These are phyloP conservation scores for Clonostachys rosea DNA, from an alignment of 2,329 filamentous ascomycete genomes.

Conservation along the genomic window DNA sequence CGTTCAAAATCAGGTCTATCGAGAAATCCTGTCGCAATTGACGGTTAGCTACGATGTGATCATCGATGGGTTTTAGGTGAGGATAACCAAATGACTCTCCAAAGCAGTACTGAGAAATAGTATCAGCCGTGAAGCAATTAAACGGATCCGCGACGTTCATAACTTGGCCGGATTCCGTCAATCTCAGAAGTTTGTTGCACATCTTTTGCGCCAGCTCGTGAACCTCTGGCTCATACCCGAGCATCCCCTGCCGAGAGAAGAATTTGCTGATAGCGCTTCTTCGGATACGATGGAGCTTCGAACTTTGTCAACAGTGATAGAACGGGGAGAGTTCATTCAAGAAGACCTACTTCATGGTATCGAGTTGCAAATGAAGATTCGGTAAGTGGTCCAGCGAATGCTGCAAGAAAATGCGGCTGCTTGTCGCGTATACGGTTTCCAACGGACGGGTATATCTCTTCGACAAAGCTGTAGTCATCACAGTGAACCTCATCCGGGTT, in stretches of 20 bases:
- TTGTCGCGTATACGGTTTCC: conserved; percentile 15
- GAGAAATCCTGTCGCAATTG: neutral
- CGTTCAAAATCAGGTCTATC: neutral
- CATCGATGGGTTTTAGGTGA: too few relatives aligned
- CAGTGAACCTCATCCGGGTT: conserved; percentile 31
- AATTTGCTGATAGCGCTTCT: conserved; percentile 20
- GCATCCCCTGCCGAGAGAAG: conserved; percentile 24
- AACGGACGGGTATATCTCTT: conserved; percentile 27
- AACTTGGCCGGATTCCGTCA: conserved; percentile 8
- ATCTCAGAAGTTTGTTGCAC: conserved; percentile 19
- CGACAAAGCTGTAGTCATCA: conserved; percentile 22
- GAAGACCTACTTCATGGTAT: conserved; percentile 5
- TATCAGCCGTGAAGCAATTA: conserved; percentile 31
- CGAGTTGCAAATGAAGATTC: conserved; percentile 1
- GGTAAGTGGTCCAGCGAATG: neutral
- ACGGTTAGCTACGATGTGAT: conserved; percentile 11
- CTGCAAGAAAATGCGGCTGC: conserved; percentile 2
- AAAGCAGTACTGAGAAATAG: conserved; percentile 28
- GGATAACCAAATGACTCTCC: conserved; percentile 23
- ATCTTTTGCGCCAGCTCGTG: conserved; percentile 13
- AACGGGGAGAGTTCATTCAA: neutral
- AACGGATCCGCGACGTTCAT: conserved; percentile 25
- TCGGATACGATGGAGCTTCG: conserved; percentile 18
- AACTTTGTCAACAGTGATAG: conserved; percentile 13
- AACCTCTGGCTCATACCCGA: conserved; percentile 15